Percentiles rank a stretch among this genome's conserved stretches.
These are phyloP conservation scores for Schizophyllum amplum DNA, from an alignment of 1,284 basidiomycete genomes.

Conservation along the genomic window DNA sequence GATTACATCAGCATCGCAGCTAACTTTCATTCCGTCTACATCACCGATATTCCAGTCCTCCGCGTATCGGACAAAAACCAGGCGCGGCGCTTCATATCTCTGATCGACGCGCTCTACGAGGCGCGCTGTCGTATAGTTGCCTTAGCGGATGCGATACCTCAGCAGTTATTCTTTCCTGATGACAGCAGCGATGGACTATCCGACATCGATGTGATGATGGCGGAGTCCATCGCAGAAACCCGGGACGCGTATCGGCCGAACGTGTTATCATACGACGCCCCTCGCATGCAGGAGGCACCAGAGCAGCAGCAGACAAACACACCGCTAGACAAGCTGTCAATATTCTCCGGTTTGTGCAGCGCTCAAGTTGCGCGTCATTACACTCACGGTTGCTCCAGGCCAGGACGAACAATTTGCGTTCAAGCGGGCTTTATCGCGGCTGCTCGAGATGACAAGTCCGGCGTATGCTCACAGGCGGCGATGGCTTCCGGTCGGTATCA, in stretches of 20 bases:
- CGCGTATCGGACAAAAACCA: slow-evolving; percentile 58
- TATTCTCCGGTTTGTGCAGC: slow-evolving; percentile 46
- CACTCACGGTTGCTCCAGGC: slow-evolving; percentile 21
- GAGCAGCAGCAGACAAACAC: slow-evolving; percentile 15
- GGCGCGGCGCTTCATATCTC: slow-evolving; percentile 62
- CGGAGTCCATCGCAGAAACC: slow-evolving; percentile 52
- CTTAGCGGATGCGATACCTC: slow-evolving; percentile 39
- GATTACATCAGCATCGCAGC: slow-evolving; percentile 64
- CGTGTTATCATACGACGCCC: slow-evolving; percentile 47
- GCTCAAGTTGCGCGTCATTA: not conserved
- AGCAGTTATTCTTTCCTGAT: slow-evolving; percentile 57
- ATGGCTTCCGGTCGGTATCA: slow-evolving; percentile 30
- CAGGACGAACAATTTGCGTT: slow-evolving; percentile 66
- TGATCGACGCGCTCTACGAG: slow-evolving; percentile 63
- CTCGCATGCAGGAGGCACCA: slow-evolving; percentile 28
- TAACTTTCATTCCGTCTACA: slow-evolving; percentile 47
- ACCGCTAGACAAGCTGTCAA: slow-evolving; percentile 42
- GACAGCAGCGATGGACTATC: slow-evolving; percentile 21
- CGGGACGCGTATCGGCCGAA: slow-evolving; percentile 53
- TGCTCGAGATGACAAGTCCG: slow-evolving; percentile 58
- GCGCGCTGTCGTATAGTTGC: slow-evolving; percentile 34
- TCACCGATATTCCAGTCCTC: slow-evolving; percentile 53
- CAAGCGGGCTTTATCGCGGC: slow-evolving; percentile 58
- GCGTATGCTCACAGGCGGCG: slow-evolving; percentile 34
- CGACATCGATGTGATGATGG: slow-evolving; percentile 44